These are phyloP conservation scores for Stromatinia cepivora DNA, from an alignment of 2,329 filamentous ascomycete genomes.

Conservation along the genomic window DNA sequence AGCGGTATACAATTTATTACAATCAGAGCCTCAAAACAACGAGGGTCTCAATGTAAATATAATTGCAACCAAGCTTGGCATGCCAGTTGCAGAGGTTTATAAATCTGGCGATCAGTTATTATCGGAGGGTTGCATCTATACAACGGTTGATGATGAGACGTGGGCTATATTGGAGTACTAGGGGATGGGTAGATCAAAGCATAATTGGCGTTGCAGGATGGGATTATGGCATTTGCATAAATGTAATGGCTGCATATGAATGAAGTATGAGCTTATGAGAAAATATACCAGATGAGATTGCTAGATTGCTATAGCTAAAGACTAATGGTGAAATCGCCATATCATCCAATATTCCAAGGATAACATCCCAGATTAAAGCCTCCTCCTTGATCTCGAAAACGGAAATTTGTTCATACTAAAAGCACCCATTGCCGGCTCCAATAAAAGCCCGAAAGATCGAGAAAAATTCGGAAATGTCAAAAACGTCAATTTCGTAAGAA, in stretches of 20 bases:
- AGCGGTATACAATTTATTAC: conserved; percentile 71
- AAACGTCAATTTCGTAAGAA: neutral
- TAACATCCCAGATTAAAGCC: neutral
- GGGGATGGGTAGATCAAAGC: neutral
- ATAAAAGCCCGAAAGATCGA: neutral
- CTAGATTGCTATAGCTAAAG: neutral
- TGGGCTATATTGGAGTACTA: conserved; percentile 79
- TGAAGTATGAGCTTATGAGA: conserved; percentile 11
- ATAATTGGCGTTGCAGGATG: conserved; percentile 30
- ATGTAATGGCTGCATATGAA: conserved; percentile 11
- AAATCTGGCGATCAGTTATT: conserved; percentile 81
- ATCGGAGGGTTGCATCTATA: conserved; percentile 74
- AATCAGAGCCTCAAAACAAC: conserved; percentile 66
- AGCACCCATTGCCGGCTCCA: neutral
- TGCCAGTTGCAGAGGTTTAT: conserved; percentile 70
- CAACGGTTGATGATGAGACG: conserved; percentile 89
- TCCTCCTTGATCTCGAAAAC: neutral
- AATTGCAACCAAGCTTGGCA: conserved; percentile 64
- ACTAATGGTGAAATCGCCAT: neutral
- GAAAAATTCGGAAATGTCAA: neutral
- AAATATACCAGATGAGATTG: conserved; percentile 4
- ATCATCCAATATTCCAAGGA: neutral
- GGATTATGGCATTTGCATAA: conserved; percentile 15
- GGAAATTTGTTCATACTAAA: neutral
- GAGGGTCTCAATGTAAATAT: conserved; percentile 82